Evolutionary conservation across 2,329 filamentous ascomycete species (phyloP).

Genomic region (Cercospora sesami): DNA sequence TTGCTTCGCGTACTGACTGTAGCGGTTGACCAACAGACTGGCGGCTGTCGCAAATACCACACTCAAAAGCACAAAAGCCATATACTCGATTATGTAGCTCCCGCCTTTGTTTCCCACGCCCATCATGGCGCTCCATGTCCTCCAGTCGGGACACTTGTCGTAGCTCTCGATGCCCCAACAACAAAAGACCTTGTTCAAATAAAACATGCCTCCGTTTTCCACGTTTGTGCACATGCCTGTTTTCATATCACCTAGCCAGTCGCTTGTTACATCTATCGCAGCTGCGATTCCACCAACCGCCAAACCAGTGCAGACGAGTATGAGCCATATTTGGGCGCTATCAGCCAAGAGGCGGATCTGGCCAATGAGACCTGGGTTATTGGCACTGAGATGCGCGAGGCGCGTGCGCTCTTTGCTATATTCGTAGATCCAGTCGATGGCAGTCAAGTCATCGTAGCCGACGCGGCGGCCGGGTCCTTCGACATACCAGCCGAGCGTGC

Average conservation of each 20-base stretch:
- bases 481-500: constrained; percentile 73
- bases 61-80: constrained; percentile 82
- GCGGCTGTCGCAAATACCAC: constrained; percentile 80
- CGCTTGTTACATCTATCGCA: constrained; percentile 82
- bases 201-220: constrained; percentile 77
- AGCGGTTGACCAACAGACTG: constrained; percentile 76
- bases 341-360: constrained; percentile 73
- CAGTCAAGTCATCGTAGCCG: constrained; percentile 92
- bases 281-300: constrained; percentile 83
- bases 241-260: constrained; percentile 94
- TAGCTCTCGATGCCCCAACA: constrained; percentile 84
- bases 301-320: constrained; percentile 81
- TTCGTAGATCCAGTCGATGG: constrained; percentile 99
- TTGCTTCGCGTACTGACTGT: constrained; percentile 84
- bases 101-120: constrained; percentile 66
- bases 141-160: constrained; percentile 83
- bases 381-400: constrained; percentile 71
- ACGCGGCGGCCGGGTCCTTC: constrained; percentile 87
- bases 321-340: constrained; percentile 86
- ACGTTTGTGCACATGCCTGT: constrained; percentile 79
- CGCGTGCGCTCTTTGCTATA: constrained; percentile 94
- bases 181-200: constrained; percentile 87
- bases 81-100: constrained; percentile 80
- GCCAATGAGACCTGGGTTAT: constrained; percentile 69
- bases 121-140: constrained; percentile 75